Base-by-base conservation (phyloP, 228 moss, liverwort and hornwort genomes). In the Sphagnum fallax region DNA sequence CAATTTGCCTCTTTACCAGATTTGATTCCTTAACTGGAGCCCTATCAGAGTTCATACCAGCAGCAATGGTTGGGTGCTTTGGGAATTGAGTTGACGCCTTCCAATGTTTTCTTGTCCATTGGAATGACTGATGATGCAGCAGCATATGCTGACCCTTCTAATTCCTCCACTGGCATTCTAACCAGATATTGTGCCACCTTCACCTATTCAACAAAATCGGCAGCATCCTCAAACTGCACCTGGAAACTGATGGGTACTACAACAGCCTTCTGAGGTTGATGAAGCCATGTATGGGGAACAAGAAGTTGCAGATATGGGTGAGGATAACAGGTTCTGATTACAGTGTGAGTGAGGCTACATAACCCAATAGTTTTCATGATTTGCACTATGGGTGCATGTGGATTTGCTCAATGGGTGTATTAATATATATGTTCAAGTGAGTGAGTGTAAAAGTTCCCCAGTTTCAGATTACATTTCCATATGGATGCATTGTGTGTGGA, bases 221-320 rank as follows among this genome's bases (percentile, higher is more conserved):
- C 87, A 85, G 57, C 77, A 73, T 66, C 67, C 80, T 52, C 81
- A 71, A 32, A 67, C 63, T 14, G 81, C 74, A 69, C 88, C 78
- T 47, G 81, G 86, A 67, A 92, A 80, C 75, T 76, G 92, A 65
- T 96, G 96, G 96, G 92, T 32, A 32, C 32, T 96, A 69, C 92
- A 96, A 69, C 96, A 96, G 72, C 96, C 96, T 13, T 86, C 81
- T 68, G 92, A 92, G 71, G 81, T 80, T 14, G 94, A 89, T 60
- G 98, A 98, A 69, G 75, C 84, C 8, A 90, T 98, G 89, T 94
- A 98, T 51, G 92, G 98, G 98, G 94, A 98, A 61, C 98, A 93
- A 73, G 98, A 98, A 63, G 88, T 75, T 18, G 83, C 55, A 67
- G 94, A 83, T 13, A 71, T 87, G 51, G 94, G 91, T 48, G 94